These are phyloP conservation scores for Phylloporus sp. DNA, from an alignment of 768 basidiomycete species.

Conservation along the genomic window DNA sequence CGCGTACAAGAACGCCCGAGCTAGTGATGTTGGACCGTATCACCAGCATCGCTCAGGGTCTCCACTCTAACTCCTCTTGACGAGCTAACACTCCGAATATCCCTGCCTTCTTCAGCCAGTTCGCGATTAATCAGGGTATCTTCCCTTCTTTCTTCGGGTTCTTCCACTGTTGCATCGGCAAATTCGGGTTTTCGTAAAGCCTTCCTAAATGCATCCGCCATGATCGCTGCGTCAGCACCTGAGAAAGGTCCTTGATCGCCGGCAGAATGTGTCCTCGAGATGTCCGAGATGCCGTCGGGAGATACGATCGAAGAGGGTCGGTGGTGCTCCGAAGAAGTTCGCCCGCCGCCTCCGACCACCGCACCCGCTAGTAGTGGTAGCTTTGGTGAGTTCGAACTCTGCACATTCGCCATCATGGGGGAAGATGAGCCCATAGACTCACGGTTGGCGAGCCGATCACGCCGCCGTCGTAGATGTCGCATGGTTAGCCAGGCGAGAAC, in stretches of 20 bases:
- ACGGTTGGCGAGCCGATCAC: constrained; percentile 48
- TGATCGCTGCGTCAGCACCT: constrained; percentile 83
- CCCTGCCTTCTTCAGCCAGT: constrained; percentile 84
- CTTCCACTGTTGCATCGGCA: constrained; percentile 61
- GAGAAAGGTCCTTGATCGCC: constrained; percentile 71
- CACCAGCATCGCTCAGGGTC: constrained; percentile 52
- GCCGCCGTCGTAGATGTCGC: constrained; percentile 58
- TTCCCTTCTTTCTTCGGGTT: constrained; percentile 42
- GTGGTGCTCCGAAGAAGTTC: constrained; percentile 29
- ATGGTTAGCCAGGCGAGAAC: constrained; percentile 69
- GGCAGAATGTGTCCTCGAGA: constrained; percentile 54
- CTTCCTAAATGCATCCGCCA: constrained; percentile 89
- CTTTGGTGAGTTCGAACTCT: constrained; percentile 36
- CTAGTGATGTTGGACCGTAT: constrained; percentile 44
- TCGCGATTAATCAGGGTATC: constrained; percentile 56
- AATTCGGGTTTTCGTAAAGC: constrained; percentile 89
- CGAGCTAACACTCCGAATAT: constrained; percentile 77
- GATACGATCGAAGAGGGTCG: constrained; percentile 39
- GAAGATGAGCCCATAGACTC: constrained; percentile 75
- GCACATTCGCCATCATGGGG: constrained; percentile 74
- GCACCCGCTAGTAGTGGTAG: constrained; percentile 44
- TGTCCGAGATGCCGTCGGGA: constrained; percentile 73
- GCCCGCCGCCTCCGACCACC: constrained; percentile 31
- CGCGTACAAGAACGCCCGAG: constrained; percentile 33
- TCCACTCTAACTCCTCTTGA: constrained; percentile 78